A percentile compares a stretch with the other conserved stretches of the same genome.
Evolutionary conservation across 768 basidiomycete genomes (phyloP).

Genomic region (Termitomyces bulborhizus): DNA sequence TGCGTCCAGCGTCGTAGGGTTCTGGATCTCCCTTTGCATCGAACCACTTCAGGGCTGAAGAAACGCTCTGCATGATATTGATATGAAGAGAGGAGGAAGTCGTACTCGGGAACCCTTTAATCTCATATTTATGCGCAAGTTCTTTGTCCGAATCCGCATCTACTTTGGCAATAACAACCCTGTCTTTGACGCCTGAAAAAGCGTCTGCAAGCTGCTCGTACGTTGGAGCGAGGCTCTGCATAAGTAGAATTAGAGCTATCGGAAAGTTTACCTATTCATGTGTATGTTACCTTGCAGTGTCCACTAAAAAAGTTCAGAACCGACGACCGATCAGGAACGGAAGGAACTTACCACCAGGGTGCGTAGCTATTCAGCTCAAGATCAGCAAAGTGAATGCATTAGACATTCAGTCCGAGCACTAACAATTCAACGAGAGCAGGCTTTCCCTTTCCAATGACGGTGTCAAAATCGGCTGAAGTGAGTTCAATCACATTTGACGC

Average conservation of each 20-base stretch:
- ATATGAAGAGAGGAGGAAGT: slow-evolving; percentile 12
- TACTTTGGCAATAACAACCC: slow-evolving; percentile 85
- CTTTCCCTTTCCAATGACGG: slow-evolving; percentile 68
- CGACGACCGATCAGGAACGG: background rate
- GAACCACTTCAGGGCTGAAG: slow-evolving; percentile 87
- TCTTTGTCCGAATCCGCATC: slow-evolving; percentile 86
- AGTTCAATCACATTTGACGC: slow-evolving; percentile 88
- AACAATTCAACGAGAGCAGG: slow-evolving; percentile 90
- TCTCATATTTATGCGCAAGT: slow-evolving; percentile 71
- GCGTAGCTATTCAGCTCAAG: slow-evolving; percentile 51
- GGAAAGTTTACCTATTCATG: background rate
- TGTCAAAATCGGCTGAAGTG: slow-evolving; percentile 67
- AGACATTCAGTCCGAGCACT: slow-evolving; percentile 24
- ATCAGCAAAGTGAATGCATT: slow-evolving; percentile 2
- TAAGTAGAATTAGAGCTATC: slow-evolving; percentile 2
- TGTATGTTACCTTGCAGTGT: slow-evolving; percentile 71
- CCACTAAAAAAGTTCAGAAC: slow-evolving; percentile 40
- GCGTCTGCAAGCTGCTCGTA: slow-evolving; percentile 90
- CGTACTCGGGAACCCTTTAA: slow-evolving; percentile 85
- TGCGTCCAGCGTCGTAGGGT: slow-evolving; percentile 73
- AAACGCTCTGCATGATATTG: slow-evolving; percentile 3
- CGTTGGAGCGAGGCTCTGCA: slow-evolving; percentile 76
- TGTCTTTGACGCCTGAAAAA: slow-evolving; percentile 72
- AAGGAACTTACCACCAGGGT: slow-evolving; percentile 66
- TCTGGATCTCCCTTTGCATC: slow-evolving; percentile 57